These are phyloP conservation scores for Chlamydomonas schloesseri DNA, from an alignment of 139 green algal genomes.

Conservation along the genomic window DNA sequence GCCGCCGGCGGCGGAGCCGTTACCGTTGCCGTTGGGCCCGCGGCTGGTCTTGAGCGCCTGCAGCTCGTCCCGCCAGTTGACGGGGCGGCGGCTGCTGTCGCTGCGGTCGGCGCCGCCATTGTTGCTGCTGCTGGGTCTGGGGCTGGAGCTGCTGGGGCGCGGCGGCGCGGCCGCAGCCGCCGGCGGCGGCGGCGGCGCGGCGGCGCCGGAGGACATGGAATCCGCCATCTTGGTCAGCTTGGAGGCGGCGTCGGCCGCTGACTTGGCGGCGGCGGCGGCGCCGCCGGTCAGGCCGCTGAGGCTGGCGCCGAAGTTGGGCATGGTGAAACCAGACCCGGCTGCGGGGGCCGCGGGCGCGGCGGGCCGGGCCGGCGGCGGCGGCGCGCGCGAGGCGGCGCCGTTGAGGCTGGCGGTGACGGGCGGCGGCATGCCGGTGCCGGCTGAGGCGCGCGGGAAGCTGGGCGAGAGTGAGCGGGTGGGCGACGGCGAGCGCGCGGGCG, in stretches of 20 bases:
- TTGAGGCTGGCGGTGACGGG: not conserved
- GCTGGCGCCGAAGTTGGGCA: not conserved
- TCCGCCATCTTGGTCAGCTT: constrained; percentile 24
- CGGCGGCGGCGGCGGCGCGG: not conserved
- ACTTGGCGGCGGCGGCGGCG: constrained; percentile 4
- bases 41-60: not conserved
- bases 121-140: not conserved
- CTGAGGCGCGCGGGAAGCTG: constrained; percentile 27
- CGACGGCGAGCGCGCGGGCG: not conserved
- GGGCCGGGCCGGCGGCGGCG: not conserved
- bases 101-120: not conserved
- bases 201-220: not conserved
- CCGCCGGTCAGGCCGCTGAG: constrained; percentile 1
- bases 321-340: not conserved
- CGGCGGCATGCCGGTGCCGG: constrained; percentile 25
- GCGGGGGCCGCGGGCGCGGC: not conserved
- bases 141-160: not conserved
- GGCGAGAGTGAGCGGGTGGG: not conserved
- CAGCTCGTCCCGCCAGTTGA: constrained; percentile 35
- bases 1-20: not conserved
- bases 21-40: not conserved
- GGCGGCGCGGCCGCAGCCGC: too few species aligned
- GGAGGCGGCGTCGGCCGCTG: not conserved
- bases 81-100: not conserved
- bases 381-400: not conserved